These are phyloP conservation scores for Phytophthora meadii DNA, from an alignment of 352 stramenopile species.

Conservation along the genomic window DNA sequence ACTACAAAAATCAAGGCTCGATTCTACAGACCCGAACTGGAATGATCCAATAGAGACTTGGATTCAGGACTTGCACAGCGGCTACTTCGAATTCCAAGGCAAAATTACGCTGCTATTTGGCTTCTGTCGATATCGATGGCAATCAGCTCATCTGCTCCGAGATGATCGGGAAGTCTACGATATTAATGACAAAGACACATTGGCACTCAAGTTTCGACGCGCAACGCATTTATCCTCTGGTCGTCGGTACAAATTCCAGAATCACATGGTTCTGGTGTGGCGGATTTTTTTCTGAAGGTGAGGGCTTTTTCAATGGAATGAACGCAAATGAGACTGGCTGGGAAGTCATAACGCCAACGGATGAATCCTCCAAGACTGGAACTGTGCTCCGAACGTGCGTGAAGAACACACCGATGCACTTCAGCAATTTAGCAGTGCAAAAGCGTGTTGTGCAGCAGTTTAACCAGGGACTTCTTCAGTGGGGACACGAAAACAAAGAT, in stretches of 20 bases:
- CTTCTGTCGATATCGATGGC: constrained; percentile 16
- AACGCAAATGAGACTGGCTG: constrained; percentile 29
- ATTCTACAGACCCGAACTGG: constrained; percentile 12
- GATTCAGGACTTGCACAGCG: background rate
- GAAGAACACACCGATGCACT: constrained; percentile 14
- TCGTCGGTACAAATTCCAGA: background rate
- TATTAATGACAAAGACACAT: constrained; percentile 1
- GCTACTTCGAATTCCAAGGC: constrained; percentile 8
- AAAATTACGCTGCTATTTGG: constrained; percentile 15
- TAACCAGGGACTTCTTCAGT: constrained; percentile 3
- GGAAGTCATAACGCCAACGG: constrained; percentile 10
- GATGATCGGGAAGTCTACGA: constrained; percentile 6
- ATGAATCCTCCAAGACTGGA: background rate
- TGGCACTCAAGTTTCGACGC: constrained; percentile 16
- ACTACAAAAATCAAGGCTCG: background rate
- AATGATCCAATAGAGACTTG: constrained; percentile 1
- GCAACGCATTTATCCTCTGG: constrained; percentile 7
- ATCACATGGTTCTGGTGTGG: constrained; percentile 18
- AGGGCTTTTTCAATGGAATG: constrained; percentile 20
- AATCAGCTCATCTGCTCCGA: constrained; percentile 3
- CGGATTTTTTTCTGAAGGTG: constrained; percentile 19
- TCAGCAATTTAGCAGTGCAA: background rate
- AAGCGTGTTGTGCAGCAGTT: constrained; percentile 15
- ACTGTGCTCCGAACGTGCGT: constrained; percentile 19
- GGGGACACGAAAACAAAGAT: constrained; percentile 20